Evolutionary conservation across 1,284 basidiomycete genomes (phyloP), one percentile per base, ranked within the genome.

Genomic region (Puccinia triticina): DNA sequence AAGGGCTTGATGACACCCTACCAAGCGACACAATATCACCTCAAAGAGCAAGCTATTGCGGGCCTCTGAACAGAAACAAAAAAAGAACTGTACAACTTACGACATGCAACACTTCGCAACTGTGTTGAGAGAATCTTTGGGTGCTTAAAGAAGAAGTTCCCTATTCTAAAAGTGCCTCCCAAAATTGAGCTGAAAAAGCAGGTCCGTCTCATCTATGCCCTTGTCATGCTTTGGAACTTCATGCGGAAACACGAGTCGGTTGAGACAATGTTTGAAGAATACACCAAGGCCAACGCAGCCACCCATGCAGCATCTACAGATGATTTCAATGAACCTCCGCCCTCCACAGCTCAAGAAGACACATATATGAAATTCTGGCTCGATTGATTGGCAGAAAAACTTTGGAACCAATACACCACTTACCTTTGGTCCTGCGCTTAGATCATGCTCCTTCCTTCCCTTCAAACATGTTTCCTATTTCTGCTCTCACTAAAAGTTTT

Each of bases 41-140:
- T 74, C 0, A 34, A 57, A 21, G 48, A 74, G 48, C 23, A 74
- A 40, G 48, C 72, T 32, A 7, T 14, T 2, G 72, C 72, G 16
- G 32, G 53, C 3, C n/a, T 32, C 34, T 66, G 57, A 8, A 59
- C 75, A 1, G 3, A 26, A 4, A 66, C 0, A 23, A 7, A n/a
- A 23, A 37, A 76, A 37, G 73, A 76, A n/a, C 26, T 76, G 12
- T 76, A 18, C 37, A 76, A 77, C 43, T n/a, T 66, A 10, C 57
- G 43, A 50, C 61, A 77, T 67, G 59, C 76, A 7, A n/a, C 43
- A 18, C 29, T 77, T 4, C n/a, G 59, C 11, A 67, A 77, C 34
- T 2, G 48, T 26, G 61, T 77, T 48, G 59, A 67, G 34, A 23
- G 29, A 3, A n/a, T 74, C 0, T 74, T 59, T 59, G 57, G 57